phyloP scores from a whole-genome alignment of 805 yeast species.

The Nakazawaea siamensis region DNA sequence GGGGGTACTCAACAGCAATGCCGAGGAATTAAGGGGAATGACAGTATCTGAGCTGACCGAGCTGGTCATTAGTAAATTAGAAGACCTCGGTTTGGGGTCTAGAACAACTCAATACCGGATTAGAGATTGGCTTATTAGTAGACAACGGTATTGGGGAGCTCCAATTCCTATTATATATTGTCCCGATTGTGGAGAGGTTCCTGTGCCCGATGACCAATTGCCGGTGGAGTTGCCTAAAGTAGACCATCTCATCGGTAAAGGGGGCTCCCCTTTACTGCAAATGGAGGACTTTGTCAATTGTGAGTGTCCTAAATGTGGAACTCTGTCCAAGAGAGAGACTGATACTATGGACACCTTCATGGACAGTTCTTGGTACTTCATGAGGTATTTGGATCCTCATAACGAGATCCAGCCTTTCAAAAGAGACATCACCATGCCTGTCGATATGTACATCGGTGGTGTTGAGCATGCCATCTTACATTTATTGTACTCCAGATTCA shows the following conservation, averaged over 20 bases:
- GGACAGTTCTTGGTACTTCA: conserved; percentile 95
- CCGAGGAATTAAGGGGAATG: conserved; percentile 45
- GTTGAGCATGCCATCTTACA: conserved; percentile 96
- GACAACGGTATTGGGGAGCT: conserved; percentile 98
- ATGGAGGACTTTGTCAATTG: conserved; percentile 63
- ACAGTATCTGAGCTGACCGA: conserved; percentile 41
- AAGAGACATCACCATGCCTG: conserved; percentile 50
- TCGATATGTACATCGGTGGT: conserved; percentile 90
- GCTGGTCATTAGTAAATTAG: conserved; percentile 35
- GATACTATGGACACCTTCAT: conserved; percentile 99
- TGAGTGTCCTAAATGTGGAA: conserved; percentile 74
- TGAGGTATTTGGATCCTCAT: conserved; percentile 72
- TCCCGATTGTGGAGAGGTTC: conserved; percentile 75
- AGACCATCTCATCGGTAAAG: conserved; percentile 30
- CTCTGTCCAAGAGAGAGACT: conserved; percentile 75
- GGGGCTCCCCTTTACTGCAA: conserved; percentile 63
- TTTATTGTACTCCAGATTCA: conserved; percentile 76
- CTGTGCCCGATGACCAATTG: conserved; percentile 81
- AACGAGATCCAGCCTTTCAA: conserved; percentile 51
- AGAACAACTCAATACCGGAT: conserved; percentile 49
- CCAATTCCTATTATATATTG: conserved; percentile 96
- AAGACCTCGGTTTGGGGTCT: conserved; percentile 31
- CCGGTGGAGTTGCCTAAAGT: conserved; percentile 76
- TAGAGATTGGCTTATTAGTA: conserved; percentile 90
- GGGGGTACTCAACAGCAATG: conserved; percentile 40